Conservation (phyloP, 441 rosid species). For the Bruguiera hainesii region DNA sequence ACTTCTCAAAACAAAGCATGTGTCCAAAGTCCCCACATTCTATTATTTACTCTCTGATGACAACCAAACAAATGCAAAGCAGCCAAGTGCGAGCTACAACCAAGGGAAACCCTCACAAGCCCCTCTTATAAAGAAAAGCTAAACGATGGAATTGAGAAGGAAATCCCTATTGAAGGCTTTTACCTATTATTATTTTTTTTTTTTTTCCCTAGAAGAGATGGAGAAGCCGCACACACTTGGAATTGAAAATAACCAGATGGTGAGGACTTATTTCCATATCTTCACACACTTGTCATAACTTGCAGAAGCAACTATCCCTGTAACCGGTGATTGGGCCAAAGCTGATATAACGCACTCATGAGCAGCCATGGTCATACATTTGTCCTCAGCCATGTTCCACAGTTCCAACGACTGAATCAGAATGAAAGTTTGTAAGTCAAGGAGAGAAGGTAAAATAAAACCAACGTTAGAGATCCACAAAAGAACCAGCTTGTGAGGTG, state of each 20-base stretch:
- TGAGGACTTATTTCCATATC: conserved; percentile 61
- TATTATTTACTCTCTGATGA: no score
- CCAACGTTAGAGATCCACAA: conserved; percentile 1
- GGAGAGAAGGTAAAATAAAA: background rate
- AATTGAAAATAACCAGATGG: background rate
- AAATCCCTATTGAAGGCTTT: conserved; percentile 11
- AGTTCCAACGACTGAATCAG: conserved; percentile 56
- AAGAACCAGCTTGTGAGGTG: background rate
- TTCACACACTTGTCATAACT: conserved; percentile 87
- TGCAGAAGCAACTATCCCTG: conserved; percentile 81
- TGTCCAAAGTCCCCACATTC: no score
- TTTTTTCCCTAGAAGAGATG: background rate
- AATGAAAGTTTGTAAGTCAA: background rate
- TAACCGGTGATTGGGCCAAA: conserved; percentile 58
- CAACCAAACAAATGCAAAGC: no score
- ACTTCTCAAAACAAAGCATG: no score
- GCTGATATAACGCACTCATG: conserved; percentile 85
- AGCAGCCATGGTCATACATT: conserved; percentile 62
- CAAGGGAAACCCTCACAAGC: no score
- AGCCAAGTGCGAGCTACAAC: no score
- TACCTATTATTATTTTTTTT: background rate
- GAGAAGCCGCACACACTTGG: conserved; percentile 1
- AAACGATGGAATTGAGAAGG: background rate
- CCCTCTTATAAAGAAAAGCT: background rate
- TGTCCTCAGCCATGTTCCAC: conserved; percentile 71